Evolutionary conservation across 805 yeast genomes (phyloP).

Genomic region (Starmera dryadoides): DNA sequence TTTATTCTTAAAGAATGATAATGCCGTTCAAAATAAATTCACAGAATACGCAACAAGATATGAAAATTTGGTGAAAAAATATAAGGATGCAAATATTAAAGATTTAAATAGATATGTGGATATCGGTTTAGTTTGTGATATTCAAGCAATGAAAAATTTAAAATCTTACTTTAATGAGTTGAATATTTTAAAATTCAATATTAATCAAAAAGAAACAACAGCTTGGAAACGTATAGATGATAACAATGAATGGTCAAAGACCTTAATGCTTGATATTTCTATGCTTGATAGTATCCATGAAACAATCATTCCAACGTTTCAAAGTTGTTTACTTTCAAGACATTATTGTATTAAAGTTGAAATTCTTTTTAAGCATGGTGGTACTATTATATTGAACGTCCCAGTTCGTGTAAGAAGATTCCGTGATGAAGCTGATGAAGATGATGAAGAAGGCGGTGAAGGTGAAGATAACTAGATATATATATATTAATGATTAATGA

Average conservation of each 20-base stretch:
- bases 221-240: conserved; percentile 22
- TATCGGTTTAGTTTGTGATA: conserved; percentile 8
- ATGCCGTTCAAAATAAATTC: conserved; percentile 19
- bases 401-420: conserved; percentile 30
- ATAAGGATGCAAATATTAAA: conserved; percentile 2
- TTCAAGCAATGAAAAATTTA: conserved; percentile 13
- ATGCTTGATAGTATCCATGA: conserved; percentile 32
- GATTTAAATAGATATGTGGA: conserved; percentile 7
- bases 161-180: conserved; percentile 5
- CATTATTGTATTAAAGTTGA: conserved; percentile 44
- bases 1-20: conserved; percentile 18
- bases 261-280: conserved; percentile 33
- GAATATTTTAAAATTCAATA: not conserved
- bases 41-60: conserved; percentile 4
- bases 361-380: conserved; percentile 26
- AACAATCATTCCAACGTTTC: conserved; percentile 55
- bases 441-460: too few species aligned
- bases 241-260: conserved; percentile 23
- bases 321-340: conserved; percentile 53
- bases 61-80: conserved; percentile 11
- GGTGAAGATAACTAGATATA: too few species aligned
- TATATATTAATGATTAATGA: too few species aligned
- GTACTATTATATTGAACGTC: conserved; percentile 24
- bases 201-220: conserved; percentile 5
- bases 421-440: conserved; percentile 1